phyloP scores from a whole-genome alignment of 192 early-diverging fungal genomes.

The Pecoramyces ruminantium region DNA sequence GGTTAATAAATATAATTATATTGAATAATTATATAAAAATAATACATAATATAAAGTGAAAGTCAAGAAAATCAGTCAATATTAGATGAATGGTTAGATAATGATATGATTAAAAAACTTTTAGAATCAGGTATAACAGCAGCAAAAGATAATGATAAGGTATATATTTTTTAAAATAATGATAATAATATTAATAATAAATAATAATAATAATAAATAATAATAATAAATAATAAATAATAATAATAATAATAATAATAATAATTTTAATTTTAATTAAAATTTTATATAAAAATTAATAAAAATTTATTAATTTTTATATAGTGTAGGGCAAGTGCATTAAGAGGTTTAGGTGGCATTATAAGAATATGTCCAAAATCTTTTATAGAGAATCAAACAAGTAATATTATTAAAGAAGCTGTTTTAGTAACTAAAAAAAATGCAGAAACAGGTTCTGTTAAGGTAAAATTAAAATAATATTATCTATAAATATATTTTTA shows the following conservation, averaged over 20 bases:
- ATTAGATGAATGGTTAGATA: background rate
- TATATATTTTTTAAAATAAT: no score
- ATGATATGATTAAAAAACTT: background rate
- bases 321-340: background rate
- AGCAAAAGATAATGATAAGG: background rate
- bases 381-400: background rate
- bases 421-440: background rate
- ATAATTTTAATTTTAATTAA: background rate
- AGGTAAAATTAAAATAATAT: background rate
- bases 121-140: background rate
- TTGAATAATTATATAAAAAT: no score
- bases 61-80: background rate
- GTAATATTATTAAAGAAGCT: background rate
- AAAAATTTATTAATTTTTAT: no score
- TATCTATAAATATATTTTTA: no score
- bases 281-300: background rate
- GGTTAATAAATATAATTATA: no score
- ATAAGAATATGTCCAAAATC: background rate
- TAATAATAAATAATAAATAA: no score
- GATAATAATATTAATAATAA: no score
- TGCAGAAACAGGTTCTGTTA: background rate
- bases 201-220: no score
- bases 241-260: no score
- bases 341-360: background rate
- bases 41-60: background rate